A percentile compares a stretch with the other conserved stretches of the same genome.
These are phyloP conservation scores for Ogataea ganodermae DNA, from an alignment of 805 yeast species.

Conservation along the genomic window DNA sequence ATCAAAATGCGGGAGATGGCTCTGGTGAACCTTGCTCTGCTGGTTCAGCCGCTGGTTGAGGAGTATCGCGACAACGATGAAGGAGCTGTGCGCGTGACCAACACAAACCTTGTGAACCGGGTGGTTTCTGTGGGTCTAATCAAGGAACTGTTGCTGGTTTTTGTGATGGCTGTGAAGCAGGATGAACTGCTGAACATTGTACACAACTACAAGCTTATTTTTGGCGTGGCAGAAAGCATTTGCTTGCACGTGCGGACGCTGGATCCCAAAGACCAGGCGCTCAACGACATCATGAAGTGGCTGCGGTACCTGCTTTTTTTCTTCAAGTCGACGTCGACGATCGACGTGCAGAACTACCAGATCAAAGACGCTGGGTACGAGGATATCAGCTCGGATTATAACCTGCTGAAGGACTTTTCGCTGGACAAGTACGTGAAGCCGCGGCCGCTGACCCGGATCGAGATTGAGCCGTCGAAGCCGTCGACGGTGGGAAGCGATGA, in stretches of 20 bases:
- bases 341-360: conserved; percentile 48
- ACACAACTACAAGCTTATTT: conserved; percentile 29
- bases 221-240: conserved; percentile 28
- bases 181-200: conserved; percentile 34
- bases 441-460: conserved; percentile 28
- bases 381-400: conserved; percentile 38
- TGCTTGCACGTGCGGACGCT: conserved; percentile 18
- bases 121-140: conserved; percentile 26
- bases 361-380: conserved; percentile 46
- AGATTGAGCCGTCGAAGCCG: conserved; percentile 23
- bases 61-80: conserved; percentile 14
- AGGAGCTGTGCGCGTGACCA: conserved; percentile 10
- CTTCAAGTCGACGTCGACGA: conserved; percentile 50
- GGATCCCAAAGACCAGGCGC: conserved; percentile 19
- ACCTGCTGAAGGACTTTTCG: conserved; percentile 28
- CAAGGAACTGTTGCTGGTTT: conserved; percentile 28
- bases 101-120: conserved; percentile 20
- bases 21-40: conserved; percentile 20
- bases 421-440: conserved; percentile 30
- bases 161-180: conserved; percentile 32
- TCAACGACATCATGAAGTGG: conserved; percentile 32
- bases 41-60: conserved; percentile 25
- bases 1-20: conserved; percentile 32
- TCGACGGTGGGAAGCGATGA: conserved; percentile 4
- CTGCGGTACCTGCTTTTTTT: conserved; percentile 38